Base-by-base conservation (phyloP, 2,329 filamentous ascomycete species). In the Sarocladium kiliense region DNA sequence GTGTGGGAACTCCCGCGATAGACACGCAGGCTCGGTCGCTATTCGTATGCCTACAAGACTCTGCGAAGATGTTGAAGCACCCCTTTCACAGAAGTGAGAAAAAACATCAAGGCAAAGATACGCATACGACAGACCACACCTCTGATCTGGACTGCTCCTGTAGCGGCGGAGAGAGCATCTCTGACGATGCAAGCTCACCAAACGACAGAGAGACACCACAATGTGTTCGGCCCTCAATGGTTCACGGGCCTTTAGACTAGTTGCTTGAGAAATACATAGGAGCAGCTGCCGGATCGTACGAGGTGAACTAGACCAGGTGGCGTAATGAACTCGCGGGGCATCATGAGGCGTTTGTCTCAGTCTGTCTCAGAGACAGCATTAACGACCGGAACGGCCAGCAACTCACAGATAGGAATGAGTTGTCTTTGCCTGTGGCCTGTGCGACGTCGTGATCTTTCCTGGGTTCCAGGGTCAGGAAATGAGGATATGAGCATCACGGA, bases 271-370 rank as follows among this genome's bases (percentile, higher is more conserved):
- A 6, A 6, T 39, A n/a, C 36, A n/a, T 39, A 10, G 36, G 16
- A 16, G 36, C n/a, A 39, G 36, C 36, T 39, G 36, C 12, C 36
- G n/a, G 36, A 16, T 39, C 36, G 7, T 6, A 25, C 7, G 41
- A 18, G 23, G 19, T 25, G 19, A 23, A 23, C 18, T 23, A 21
- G 21, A 16, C 18, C 41, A 6, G 23, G 18, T 23, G 21, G 21
- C 18, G 41, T 44, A 18, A 21, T 5, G 41, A 44, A 44, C 41
- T 9, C 21, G 21, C 21, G 41, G 41, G 41, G 41, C n/a, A n/a
- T n/a, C n/a, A 44, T 18, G 36, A 44, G 41, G 41, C 41, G 19
- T 44, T 44, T 47, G 44, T 47, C 44, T 47, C 44, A 47, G 44
- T n/a, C 36, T 19, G 36, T 16, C 36, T 19, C 36, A 19, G 5